Percentiles rank a stretch among this genome's conserved stretches.
phyloP scores from a whole-genome alignment of 345 rosid genomes.

The Gossypium mustelinum region DNA sequence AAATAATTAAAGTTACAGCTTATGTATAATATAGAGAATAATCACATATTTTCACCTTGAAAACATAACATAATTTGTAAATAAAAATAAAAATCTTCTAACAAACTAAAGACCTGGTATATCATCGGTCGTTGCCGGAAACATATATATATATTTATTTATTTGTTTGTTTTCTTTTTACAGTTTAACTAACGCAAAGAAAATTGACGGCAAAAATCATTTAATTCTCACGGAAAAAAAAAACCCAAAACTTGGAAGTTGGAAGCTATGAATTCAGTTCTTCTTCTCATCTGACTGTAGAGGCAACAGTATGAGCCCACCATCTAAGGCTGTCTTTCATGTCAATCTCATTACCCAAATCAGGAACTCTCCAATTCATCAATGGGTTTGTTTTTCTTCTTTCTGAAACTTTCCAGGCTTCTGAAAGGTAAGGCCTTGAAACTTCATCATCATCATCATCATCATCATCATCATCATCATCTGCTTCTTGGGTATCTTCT shows the following conservation, averaged over 20 bases:
- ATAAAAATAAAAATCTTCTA: not conserved
- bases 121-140: not conserved
- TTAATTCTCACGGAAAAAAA: not conserved
- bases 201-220: not conserved
- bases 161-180: not conserved
- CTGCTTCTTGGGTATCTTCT: constrained; percentile 18
- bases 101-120: not conserved
- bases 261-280: not conserved
- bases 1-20: too few relatives aligned
- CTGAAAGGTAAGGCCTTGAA: constrained; percentile 73
- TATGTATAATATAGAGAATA: too few relatives aligned
- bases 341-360: constrained; percentile 41
- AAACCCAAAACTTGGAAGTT: constrained; percentile 35
- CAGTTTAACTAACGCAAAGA: not conserved
- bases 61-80: too few relatives aligned
- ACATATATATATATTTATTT: not conserved
- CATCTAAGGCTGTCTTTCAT: constrained; percentile 56
- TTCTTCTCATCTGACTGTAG: constrained; percentile 40
- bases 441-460: constrained; percentile 16
- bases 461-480: not conserved
- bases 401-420: constrained; percentile 64
- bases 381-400: constrained; percentile 34
- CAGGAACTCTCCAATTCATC: constrained; percentile 59
- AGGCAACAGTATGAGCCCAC: constrained; percentile 85
- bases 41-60: too few relatives aligned